Base-by-base conservation (phyloP, 2,329 filamentous ascomycete genomes). In the Xylariaceae sp. region DNA sequence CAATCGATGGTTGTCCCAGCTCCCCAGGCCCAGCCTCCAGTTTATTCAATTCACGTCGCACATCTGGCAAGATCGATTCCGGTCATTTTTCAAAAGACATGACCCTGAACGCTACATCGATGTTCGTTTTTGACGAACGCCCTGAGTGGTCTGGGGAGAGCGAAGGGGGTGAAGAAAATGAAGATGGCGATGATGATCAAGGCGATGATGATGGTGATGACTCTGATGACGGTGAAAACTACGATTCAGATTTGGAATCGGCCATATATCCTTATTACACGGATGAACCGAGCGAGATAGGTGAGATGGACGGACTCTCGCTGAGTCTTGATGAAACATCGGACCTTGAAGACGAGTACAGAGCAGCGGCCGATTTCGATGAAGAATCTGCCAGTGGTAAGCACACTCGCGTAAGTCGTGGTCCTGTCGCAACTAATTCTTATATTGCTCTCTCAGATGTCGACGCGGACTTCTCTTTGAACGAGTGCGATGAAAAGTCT, bases 331-430 rank as follows among this genome's bases (percentile, higher is more conserved):
- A 45, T 12, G 51, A 12, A 5, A 37, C 40, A 11, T 62, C 60
- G n/a, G 58, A 51, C 6, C n/a, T 54, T 7, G 48, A 34, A 12
- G 41, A 58, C 11, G 50, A 53, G 32, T 27, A 51, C n/a, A 52
- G 27, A n/a, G 26, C 41, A 30, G 35, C 12, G n/a, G 50, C 50
- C 9, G 40, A 48, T n/a, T 54, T 53, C 42, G 56, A 56, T 2
- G 53, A 56, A 26, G 61, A 61, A 19, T 37, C 37, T 7, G 47
- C 56, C 34, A 54, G 62, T 6, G 53, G 63, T 65, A 59, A 53
- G 40, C 9, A 37, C 35, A 37, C 49, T 29, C 8, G 6, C 19
- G 32, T 44, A 30, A 9, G 40, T 19, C 34, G 45, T 56, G 47
- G 26, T 34, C n/a, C 39, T 9, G 39, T 51, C 52, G 11, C 34